These are phyloP conservation scores for Macadamia tetraphylla DNA, from an alignment of 164 flowering plant species.

Conservation along the genomic window DNA sequence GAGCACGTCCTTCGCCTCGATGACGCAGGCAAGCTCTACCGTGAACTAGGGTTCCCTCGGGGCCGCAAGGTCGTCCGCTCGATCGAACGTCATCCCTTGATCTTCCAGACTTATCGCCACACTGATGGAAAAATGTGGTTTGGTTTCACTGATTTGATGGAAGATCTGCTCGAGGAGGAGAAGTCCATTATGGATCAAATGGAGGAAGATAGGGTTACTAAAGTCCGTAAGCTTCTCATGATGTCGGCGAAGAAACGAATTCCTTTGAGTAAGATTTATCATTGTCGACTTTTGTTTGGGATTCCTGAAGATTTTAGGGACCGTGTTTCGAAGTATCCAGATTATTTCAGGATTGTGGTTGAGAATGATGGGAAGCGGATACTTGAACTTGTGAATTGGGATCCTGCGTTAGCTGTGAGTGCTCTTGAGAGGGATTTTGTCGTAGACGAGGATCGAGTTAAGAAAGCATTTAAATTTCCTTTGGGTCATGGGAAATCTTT, in stretches of 20 bases:
- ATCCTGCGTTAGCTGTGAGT: slow-evolving; percentile 68
- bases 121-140: slow-evolving; percentile 73
- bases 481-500: slow-evolving; percentile 50
- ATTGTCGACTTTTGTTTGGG: slow-evolving; percentile 69
- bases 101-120: slow-evolving; percentile 57
- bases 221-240: slow-evolving; percentile 79
- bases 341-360: slow-evolving; percentile 51
- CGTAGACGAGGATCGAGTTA: slow-evolving; percentile 69
- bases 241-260: slow-evolving; percentile 72
- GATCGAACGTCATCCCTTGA: slow-evolving; percentile 47
- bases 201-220: slow-evolving; percentile 61
- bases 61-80: slow-evolving; percentile 63
- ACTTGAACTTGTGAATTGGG: slow-evolving; percentile 84
- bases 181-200: slow-evolving; percentile 28
- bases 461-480: slow-evolving; percentile 61
- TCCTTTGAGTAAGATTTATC: slow-evolving; percentile 71
- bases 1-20: slow-evolving; percentile 59
- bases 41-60: slow-evolving; percentile 77
- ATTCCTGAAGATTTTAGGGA: slow-evolving; percentile 88
- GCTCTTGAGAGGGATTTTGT: slow-evolving; percentile 67
- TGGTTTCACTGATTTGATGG: slow-evolving; percentile 74
- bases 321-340: slow-evolving; percentile 55
- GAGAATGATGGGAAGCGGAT: slow-evolving; percentile 60
- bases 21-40: slow-evolving; percentile 73
- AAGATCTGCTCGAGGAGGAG: slow-evolving; percentile 51